Evolutionary conservation across 208 protist species (phyloP).

Genomic region (Leishmania martiniquensis): DNA sequence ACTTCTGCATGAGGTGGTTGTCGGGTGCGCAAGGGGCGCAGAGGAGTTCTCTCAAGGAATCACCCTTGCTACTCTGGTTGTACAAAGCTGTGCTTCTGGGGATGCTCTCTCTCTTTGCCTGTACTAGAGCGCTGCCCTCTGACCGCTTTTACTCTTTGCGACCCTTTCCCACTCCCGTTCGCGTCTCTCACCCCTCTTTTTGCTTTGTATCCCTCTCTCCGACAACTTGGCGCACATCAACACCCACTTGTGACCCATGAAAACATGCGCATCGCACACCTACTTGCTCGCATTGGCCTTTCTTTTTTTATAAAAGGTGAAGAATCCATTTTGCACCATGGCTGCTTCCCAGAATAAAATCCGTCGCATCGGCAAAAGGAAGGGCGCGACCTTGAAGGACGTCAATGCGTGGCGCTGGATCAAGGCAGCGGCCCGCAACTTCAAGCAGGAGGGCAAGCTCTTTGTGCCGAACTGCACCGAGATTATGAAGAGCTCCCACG

Average conservation of each 20-base stretch:
- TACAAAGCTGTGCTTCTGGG: background rate
- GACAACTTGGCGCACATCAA: background rate
- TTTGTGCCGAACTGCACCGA: conserved; percentile 97
- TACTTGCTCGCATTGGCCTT: background rate
- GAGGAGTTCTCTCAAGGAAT: background rate
- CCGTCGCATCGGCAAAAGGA: conserved; percentile 88
- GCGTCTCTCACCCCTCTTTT: background rate
- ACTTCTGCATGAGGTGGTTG: background rate
- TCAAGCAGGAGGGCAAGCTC: conserved; percentile 96
- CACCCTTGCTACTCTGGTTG: background rate
- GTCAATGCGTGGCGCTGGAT: conserved; percentile 96
- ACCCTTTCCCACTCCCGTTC: background rate
- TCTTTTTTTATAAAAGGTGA: conserved; percentile 10
- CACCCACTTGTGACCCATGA: background rate
- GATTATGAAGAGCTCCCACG: conserved; percentile 96
- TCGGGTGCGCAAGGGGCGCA: background rate
- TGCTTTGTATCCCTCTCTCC: background rate
- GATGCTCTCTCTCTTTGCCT: background rate
- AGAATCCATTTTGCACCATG: conserved; percentile 38
- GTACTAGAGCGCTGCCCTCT: background rate
- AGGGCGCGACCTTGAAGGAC: conserved; percentile 94
- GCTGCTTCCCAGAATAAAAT: conserved; percentile 74
- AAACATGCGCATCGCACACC: background rate
- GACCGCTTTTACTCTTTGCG: background rate
- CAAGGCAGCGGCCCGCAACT: conserved; percentile 93